Evolutionary conservation across 106 monocot species (phyloP).

Genomic region (Agapanthus africanus): DNA sequence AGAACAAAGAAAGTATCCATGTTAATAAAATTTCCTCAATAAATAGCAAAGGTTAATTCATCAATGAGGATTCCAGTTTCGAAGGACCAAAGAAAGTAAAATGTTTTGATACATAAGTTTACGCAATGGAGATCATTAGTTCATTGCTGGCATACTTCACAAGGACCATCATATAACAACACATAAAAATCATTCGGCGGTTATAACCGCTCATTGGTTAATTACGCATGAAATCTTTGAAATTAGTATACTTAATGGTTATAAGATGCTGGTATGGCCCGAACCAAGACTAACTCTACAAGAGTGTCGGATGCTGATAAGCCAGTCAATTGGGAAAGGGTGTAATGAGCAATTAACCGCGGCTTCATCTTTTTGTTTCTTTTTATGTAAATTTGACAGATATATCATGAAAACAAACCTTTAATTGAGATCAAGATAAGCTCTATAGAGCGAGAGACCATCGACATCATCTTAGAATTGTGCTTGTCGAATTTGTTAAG

Average conservation of each 20-base stretch:
- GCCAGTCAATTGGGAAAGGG: neutral
- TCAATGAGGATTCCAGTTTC: neutral
- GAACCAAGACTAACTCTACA: too few relatives aligned
- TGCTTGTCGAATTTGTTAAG: constrained; percentile 31
- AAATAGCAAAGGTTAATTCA: neutral
- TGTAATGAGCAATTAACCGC: too few relatives aligned
- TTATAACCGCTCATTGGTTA: neutral
- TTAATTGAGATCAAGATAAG: constrained; percentile 35
- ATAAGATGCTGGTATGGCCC: too few relatives aligned
- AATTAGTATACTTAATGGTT: too few relatives aligned
- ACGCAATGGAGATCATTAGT: too few relatives aligned
- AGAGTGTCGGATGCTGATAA: too few relatives aligned
- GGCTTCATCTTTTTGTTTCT: neutral
- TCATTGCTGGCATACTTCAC: too few relatives aligned
- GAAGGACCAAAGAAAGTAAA: too few relatives aligned
- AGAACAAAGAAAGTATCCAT: neutral
- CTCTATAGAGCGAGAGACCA: constrained; percentile 23
- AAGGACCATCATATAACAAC: neutral
- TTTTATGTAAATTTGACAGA: neutral
- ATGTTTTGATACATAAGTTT: too few relatives aligned
- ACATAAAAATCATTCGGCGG: neutral
- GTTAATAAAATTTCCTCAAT: neutral
- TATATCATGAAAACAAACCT: constrained; percentile 27
- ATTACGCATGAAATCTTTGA: too few relatives aligned
- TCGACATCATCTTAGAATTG: constrained; percentile 8